These are phyloP conservation scores for Macrolepiota dolichaula DNA, from an alignment of 768 basidiomycete genomes.

Conservation along the genomic window DNA sequence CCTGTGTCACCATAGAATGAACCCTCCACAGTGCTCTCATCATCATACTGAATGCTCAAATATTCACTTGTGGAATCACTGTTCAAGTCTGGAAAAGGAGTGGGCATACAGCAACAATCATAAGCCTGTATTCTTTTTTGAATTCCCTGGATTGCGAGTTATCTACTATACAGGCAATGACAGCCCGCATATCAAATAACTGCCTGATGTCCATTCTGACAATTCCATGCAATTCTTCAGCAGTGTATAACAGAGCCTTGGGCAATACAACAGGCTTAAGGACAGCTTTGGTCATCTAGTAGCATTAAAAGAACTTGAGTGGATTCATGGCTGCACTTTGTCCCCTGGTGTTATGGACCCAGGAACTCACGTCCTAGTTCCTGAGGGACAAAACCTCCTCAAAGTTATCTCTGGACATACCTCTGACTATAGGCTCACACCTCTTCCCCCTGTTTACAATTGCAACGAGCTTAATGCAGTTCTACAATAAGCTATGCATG, in stretches of 20 bases:
- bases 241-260: constrained; percentile 76
- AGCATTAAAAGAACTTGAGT: not conserved
- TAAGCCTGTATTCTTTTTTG: constrained; percentile 92
- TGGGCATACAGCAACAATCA: constrained; percentile 74
- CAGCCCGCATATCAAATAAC: constrained; percentile 90
- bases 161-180: constrained; percentile 89
- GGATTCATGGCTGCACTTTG: constrained; percentile 43
- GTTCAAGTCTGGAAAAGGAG: constrained; percentile 19
- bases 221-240: constrained; percentile 84
- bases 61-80: constrained; percentile 22
- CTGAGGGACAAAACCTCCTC: no score
- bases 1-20: constrained; percentile 17
- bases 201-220: constrained; percentile 89
- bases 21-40: constrained; percentile 22
- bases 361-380: no score
- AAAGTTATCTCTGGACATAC: no score
- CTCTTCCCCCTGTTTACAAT: no score
- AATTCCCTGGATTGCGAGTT: constrained; percentile 92
- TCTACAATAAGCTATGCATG: no score
- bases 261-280: constrained; percentile 52
- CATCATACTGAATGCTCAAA: constrained; percentile 3
- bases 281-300: not conserved
- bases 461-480: no score
- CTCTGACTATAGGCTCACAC: no score
- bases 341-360: no score